These are phyloP conservation scores for Candida sithepensis DNA, from an alignment of 805 yeast genomes.

Conservation along the genomic window DNA sequence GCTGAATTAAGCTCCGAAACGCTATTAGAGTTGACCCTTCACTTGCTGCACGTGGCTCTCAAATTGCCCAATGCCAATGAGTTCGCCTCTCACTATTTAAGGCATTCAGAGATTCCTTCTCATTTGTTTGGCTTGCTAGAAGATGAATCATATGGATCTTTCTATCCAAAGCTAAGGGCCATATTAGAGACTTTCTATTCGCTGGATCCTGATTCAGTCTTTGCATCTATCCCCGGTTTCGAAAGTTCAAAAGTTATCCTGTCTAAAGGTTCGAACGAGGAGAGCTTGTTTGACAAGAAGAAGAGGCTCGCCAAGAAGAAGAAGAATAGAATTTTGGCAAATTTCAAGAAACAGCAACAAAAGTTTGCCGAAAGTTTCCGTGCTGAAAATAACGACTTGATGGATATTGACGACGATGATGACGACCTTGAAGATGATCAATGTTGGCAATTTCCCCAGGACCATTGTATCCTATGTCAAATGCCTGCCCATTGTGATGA, in stretches of 20 bases:
- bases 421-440: conserved; percentile 33
- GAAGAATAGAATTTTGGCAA: conserved; percentile 68
- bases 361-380: conserved; percentile 56
- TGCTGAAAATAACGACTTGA: conserved; percentile 20
- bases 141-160: conserved; percentile 37
- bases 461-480: conserved; percentile 78
- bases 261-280: conserved; percentile 19
- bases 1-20: conserved; percentile 42
- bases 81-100: conserved; percentile 13
- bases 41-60: conserved; percentile 63
- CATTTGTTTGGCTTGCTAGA: conserved; percentile 38
- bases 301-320: conserved; percentile 68
- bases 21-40: conserved; percentile 55
- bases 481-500: conserved; percentile 57
- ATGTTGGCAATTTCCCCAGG: conserved; percentile 70
- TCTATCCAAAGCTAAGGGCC: conserved; percentile 55
- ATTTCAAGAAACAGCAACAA: conserved; percentile 74
- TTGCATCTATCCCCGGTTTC: conserved; percentile 35
- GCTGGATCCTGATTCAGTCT: conserved; percentile 23
- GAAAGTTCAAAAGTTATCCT: conserved; percentile 15
- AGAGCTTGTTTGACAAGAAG: conserved; percentile 50
- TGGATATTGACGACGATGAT: conserved; percentile 42
- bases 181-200: conserved; percentile 36
- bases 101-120: conserved; percentile 17
- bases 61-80: conserved; percentile 34